Evolutionary conservation across 768 basidiomycete genomes (phyloP).

Genomic region (Astraeus odoratus): DNA sequence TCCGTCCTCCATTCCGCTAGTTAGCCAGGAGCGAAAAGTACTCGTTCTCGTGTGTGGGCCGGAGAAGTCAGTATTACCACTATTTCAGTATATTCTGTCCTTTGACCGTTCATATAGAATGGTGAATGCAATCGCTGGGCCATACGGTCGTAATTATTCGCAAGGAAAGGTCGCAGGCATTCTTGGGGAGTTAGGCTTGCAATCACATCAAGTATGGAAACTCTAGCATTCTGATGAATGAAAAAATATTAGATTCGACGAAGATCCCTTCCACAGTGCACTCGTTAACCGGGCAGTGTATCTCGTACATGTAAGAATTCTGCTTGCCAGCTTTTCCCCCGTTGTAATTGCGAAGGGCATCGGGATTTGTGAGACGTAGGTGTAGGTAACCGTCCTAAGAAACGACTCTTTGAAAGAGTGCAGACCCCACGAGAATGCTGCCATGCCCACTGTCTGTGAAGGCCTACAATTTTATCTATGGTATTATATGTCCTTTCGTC

Average conservation of each 20-base stretch:
- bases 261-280: too few species aligned
- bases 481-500: constrained; percentile 58
- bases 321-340: too few species aligned
- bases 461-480: neutral
- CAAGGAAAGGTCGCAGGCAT: constrained; percentile 68
- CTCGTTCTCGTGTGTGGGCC: constrained; percentile 81
- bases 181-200: constrained; percentile 56
- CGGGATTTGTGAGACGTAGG: too few species aligned
- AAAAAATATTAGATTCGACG: too few species aligned
- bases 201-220: constrained; percentile 62
- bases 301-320: too few species aligned
- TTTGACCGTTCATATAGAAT: constrained; percentile 41
- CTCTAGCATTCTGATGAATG: too few species aligned
- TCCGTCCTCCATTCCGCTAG: constrained; percentile 2
- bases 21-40: constrained; percentile 31
- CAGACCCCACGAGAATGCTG: neutral
- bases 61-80: constrained; percentile 51
- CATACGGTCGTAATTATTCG: constrained; percentile 67
- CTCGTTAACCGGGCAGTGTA: too few species aligned
- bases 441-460: neutral
- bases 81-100: neutral
- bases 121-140: constrained; percentile 69
- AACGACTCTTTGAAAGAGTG: too few species aligned
- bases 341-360: too few species aligned
- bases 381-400: too few species aligned